Conservation (phyloP, 345 rosid genomes). For the Reutealis trisperma region DNA sequence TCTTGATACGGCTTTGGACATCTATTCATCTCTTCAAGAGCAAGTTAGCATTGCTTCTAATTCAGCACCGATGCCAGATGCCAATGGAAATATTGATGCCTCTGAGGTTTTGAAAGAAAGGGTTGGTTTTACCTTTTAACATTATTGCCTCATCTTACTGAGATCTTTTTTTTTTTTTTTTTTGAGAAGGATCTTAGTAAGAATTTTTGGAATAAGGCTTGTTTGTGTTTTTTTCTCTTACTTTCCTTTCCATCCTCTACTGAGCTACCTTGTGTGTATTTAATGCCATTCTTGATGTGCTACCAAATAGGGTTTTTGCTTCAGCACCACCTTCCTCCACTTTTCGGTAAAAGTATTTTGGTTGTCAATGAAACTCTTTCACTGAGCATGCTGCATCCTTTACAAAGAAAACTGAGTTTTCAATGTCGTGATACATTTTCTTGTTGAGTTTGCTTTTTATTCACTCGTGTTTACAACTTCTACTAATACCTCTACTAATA, state of each 20-base stretch:
- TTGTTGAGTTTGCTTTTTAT: not conserved
- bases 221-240: not conserved
- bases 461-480: not conserved
- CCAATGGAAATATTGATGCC: constrained; percentile 56
- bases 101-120: constrained; percentile 88
- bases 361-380: not conserved
- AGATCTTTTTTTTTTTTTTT: not conserved
- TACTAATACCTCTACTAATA: not conserved
- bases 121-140: constrained; percentile 41
- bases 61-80: constrained; percentile 51
- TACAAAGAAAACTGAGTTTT: not conserved
- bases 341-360: not conserved
- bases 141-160: not conserved
- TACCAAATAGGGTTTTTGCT: not conserved
- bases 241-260: not conserved
- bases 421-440: not conserved
- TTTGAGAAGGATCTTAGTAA: not conserved
- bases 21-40: constrained; percentile 76
- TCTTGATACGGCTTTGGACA: constrained; percentile 79
- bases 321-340: not conserved
- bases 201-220: not conserved
- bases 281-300: not conserved
- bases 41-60: constrained; percentile 60
- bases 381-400: not conserved
- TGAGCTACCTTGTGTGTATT: not conserved